phyloP scores from a whole-genome alignment of 2,329 filamentous ascomycete species.

The Xylariaceae sp. region DNA sequence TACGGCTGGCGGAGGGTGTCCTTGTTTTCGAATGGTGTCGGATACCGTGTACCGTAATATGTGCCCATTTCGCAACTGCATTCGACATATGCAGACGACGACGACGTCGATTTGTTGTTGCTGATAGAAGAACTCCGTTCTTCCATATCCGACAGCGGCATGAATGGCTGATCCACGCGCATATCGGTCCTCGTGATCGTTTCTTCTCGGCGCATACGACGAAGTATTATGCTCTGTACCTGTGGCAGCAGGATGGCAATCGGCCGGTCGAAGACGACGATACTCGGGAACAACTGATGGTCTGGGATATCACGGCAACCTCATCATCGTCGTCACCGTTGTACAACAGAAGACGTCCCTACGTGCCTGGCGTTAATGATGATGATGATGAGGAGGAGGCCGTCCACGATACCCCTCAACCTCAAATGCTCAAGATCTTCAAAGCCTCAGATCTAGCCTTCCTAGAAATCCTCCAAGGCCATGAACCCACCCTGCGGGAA shows the following conservation, averaged over 20 bases:
- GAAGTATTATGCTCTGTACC: constrained; percentile 55
- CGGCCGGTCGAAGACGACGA: constrained; percentile 49
- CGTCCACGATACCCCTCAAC: constrained; percentile 25
- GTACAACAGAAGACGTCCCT: too few relatives aligned
- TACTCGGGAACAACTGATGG: constrained; percentile 50
- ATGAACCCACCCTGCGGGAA: constrained; percentile 43
- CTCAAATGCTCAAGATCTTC: constrained; percentile 45
- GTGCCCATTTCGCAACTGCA: constrained; percentile 55
- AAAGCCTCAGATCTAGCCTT: constrained; percentile 47
- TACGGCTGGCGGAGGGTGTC: constrained; percentile 48
- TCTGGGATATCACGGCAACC: constrained; percentile 53
- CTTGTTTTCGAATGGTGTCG: constrained; percentile 59
- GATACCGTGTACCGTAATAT: constrained; percentile 45
- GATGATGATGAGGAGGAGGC: constrained; percentile 13
- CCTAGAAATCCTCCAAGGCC: constrained; percentile 48
- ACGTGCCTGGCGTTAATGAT: too few relatives aligned
- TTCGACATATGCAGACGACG: constrained; percentile 41
- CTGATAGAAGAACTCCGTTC: constrained; percentile 30
- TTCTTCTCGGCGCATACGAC: constrained; percentile 57
- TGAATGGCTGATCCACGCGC: constrained; percentile 55
- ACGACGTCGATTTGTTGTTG: constrained; percentile 3
- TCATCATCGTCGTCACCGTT: constrained; percentile 25
- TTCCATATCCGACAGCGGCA: constrained; percentile 44
- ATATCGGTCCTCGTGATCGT: constrained; percentile 50
- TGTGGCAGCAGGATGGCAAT: constrained; percentile 55